phyloP scores from a whole-genome alignment of 2,329 filamentous ascomycete species.

The Taxawa tesnikishii region DNA sequence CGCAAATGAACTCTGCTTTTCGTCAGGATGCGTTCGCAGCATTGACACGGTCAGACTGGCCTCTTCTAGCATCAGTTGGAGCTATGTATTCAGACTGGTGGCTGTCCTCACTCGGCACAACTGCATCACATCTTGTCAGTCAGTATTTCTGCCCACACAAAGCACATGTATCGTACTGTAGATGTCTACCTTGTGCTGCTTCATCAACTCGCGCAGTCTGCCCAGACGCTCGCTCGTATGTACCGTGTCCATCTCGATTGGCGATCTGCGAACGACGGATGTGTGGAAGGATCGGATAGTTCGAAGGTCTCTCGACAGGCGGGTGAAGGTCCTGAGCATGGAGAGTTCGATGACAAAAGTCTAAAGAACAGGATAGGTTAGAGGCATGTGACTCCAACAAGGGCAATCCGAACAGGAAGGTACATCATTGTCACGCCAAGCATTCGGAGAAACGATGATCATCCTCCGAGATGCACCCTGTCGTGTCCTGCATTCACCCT shows the following conservation, averaged over 20 bases:
- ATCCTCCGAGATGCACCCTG: no score
- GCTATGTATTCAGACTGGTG: constrained; percentile 98
- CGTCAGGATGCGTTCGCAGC: background rate
- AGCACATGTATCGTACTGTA: constrained; percentile 57
- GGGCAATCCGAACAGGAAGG: no score
- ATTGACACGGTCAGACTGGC: constrained; percentile 23
- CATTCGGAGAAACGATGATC: no score
- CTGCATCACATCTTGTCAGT: constrained; percentile 41
- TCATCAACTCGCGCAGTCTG: constrained; percentile 75
- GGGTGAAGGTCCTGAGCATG: constrained; percentile 4
- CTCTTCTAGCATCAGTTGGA: constrained; percentile 80
- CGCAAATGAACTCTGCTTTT: constrained; percentile 63
- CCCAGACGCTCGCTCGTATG: constrained; percentile 66
- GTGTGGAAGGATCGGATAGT: constrained; percentile 12
- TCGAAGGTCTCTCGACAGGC: constrained; percentile 2
- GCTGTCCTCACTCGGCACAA: constrained; percentile 92
- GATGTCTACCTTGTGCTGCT: constrained; percentile 71
- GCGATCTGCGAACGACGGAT: constrained; percentile 8
- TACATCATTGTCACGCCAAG: no score
- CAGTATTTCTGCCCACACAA: constrained; percentile 20
- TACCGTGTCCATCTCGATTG: constrained; percentile 58
- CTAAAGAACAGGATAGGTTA: no score
- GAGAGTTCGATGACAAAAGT: no score
- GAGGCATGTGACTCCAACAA: no score
- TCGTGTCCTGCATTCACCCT: no score